These are phyloP conservation scores for Crithidia acanthocephali DNA, from an alignment of 208 protist genomes.

Conservation along the genomic window DNA sequence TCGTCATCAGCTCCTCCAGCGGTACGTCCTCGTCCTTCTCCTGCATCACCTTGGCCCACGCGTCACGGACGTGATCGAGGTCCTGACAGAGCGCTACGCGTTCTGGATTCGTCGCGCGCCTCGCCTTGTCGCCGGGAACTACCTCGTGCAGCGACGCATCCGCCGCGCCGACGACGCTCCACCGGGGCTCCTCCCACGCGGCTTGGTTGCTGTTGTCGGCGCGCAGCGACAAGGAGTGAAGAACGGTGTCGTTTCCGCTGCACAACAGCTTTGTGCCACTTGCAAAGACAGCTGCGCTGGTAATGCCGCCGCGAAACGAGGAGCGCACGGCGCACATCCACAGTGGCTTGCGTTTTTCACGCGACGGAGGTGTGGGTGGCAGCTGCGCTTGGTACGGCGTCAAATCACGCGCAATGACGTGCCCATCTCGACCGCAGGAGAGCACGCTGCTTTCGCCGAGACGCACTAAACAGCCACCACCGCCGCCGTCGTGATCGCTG, in stretches of 20 bases:
- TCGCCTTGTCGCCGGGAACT: neutral
- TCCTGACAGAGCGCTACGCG: conserved; percentile 6
- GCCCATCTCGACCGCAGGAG: conserved; percentile 72
- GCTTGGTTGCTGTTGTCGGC: conserved; percentile 5
- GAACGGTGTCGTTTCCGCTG: conserved; percentile 28
- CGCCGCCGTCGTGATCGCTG: conserved; percentile 75
- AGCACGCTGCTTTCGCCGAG: conserved; percentile 44
- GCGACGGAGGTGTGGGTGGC: conserved; percentile 72
- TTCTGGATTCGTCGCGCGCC: neutral
- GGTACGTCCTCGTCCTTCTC: conserved; percentile 52
- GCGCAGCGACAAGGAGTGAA: conserved; percentile 26
- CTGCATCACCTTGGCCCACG: conserved; percentile 50
- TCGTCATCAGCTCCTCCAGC: conserved; percentile 71
- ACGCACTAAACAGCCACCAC: conserved; percentile 47
- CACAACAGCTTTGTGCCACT: conserved; percentile 19
- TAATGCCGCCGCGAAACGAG: conserved; percentile 56
- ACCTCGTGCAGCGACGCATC: neutral
- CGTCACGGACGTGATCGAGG: conserved; percentile 46
- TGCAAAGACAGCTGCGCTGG: conserved; percentile 30
- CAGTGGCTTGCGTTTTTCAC: conserved; percentile 73
- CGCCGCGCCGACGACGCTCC: conserved; percentile 13
- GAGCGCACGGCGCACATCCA: conserved; percentile 46
- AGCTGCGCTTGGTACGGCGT: conserved; percentile 67
- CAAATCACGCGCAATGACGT: conserved; percentile 66
- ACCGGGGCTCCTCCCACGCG: conserved; percentile 53